Base-by-base conservation (phyloP, 768 basidiomycete genomes). In the Gyrodon lividus region DNA sequence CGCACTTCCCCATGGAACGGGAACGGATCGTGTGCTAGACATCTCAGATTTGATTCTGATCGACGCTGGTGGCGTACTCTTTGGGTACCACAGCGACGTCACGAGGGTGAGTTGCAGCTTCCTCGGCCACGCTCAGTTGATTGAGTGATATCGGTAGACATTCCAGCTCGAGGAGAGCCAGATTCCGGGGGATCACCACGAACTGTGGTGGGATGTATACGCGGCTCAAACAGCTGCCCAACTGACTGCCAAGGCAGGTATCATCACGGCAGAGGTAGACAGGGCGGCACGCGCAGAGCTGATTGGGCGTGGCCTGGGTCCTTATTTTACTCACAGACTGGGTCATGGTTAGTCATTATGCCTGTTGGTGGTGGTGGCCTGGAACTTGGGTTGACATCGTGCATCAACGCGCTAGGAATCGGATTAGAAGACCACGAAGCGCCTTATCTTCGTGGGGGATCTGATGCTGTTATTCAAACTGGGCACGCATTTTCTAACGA, bases 401-500 rank as follows among this genome's bases (percentile, higher is more conserved):
- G 20, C n/a, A 16, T 23, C 28, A 19, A 20, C n/a, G 22, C 52
- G 19, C 30, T 47, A 89, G 91, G 90, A 2, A 92, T 95, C 28
- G 91, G 91, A 3, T 70, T 94, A 4, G 89, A 93, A 67, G 84
- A 77, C 7, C 92, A 94, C 57, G 91, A 94, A 68, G 73, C 77
- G 6, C 91, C 91, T 1, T 92, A 92, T 66, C 74, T 95, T 17
- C 80, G 80, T 42, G 87, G 86, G n/a, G 82, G 84, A 14, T 85
- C 80, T 26, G 61, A 78, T 10, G 78, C 77, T 55, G 59, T 77
- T 34, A 81, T 90, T 46, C 68, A 77, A 40, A 69, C 62, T 2
- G 89, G 89, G 1, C 84, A 91, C 60, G 77, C 86, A 0, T 93
- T 93, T 70, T 90, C 88, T 6, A 76, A 92, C 61, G 90, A 94